A percentile compares a stretch with the other conserved stretches of the same genome.
phyloP scores from a whole-genome alignment of 1,139 yeast species.

The Candida dubliniensis region DNA sequence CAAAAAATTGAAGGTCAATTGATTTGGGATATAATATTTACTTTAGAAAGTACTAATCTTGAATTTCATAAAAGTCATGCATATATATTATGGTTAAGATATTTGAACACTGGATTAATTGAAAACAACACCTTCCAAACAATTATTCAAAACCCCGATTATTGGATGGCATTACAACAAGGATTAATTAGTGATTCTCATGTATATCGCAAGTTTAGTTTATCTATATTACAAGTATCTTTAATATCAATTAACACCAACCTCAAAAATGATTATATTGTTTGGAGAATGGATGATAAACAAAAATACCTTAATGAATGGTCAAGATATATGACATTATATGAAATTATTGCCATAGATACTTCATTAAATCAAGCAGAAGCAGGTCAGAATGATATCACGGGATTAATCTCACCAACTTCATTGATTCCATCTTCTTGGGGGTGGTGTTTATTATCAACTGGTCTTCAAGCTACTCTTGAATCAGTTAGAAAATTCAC shows the following conservation, averaged over 20 bases:
- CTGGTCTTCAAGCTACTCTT: constrained; percentile 77
- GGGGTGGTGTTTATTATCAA: constrained; percentile 70
- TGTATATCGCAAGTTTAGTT: constrained; percentile 70
- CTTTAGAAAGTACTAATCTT: constrained; percentile 27
- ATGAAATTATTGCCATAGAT: constrained; percentile 80
- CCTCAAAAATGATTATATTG: constrained; percentile 43
- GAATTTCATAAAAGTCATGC: constrained; percentile 43
- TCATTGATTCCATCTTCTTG: constrained; percentile 64
- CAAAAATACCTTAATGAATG: constrained; percentile 52
- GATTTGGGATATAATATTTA: constrained; percentile 49
- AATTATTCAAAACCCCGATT: constrained; percentile 37
- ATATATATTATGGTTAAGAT: constrained; percentile 57
- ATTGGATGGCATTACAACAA: constrained; percentile 61
- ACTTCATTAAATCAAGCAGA: constrained; percentile 85
- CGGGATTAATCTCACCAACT: constrained; percentile 51
- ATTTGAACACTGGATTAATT: constrained; percentile 29
- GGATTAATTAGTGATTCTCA: constrained; percentile 61
- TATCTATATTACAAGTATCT: constrained; percentile 66
- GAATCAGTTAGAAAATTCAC: constrained; percentile 75
- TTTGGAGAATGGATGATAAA: constrained; percentile 42
- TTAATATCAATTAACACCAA: constrained; percentile 45
- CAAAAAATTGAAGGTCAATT: constrained; percentile 21
- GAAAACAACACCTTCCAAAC: constrained; percentile 28
- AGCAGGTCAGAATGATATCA: constrained; percentile 70
- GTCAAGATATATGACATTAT: constrained; percentile 71